Conservation (phyloP, 495 filamentous ascomycete species). For the Baudoinia panamericana region DNA sequence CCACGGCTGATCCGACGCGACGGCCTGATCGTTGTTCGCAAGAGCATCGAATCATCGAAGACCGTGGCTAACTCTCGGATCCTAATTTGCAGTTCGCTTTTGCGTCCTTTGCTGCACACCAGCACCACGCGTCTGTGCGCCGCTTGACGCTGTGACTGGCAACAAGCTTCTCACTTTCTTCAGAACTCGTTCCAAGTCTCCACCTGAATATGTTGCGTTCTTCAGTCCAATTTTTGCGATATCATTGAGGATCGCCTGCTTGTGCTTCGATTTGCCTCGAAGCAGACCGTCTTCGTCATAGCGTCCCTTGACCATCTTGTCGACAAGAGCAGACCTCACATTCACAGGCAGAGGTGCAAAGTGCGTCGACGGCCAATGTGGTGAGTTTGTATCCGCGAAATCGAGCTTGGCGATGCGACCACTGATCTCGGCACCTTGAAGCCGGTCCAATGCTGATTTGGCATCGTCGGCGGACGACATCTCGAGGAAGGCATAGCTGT, state of each 20-base stretch:
- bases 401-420: too few species aligned
- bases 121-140: neutral
- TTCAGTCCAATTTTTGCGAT: conserved; percentile 9
- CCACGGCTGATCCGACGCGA: too few species aligned
- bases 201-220: conserved; percentile 14
- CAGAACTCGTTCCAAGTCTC: conserved; percentile 12
- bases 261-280: neutral
- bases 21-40: too few species aligned
- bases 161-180: conserved; percentile 15
- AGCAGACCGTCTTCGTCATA: conserved; percentile 9
- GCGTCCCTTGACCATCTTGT: conserved; percentile 12
- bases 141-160: conserved; percentile 1
- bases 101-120: neutral
- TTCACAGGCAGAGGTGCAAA: conserved; percentile 8
- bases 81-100: too few species aligned
- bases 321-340: neutral
- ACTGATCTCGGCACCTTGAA: too few species aligned
- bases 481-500: too few species aligned
- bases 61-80: too few species aligned
- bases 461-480: too few species aligned
- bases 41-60: too few species aligned
- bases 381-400: too few species aligned
- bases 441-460: too few species aligned
- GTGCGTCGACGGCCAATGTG: too few species aligned
- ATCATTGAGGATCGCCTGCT: conserved; percentile 14